Evolutionary conservation across 768 basidiomycete species (phyloP).

Genomic region (Tephrocybe sp.): DNA sequence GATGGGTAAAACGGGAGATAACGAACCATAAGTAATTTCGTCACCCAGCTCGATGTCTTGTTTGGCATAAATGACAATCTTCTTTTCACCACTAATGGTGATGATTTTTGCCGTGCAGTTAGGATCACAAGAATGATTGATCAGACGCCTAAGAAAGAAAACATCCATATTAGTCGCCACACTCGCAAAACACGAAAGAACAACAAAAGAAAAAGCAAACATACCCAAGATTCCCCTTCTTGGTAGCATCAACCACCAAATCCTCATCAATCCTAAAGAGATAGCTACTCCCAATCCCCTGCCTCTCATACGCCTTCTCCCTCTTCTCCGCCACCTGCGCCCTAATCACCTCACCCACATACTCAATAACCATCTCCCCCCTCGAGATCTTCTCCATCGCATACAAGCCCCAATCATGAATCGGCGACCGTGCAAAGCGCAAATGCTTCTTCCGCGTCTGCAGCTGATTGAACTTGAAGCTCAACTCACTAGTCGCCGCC

Average conservation of each 20-base stretch:
- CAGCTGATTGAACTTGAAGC: conserved; percentile 98
- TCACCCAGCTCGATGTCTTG: conserved; percentile 94
- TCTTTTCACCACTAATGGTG: conserved; percentile 89
- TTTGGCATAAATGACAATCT: conserved; percentile 99
- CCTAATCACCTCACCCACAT: conserved; percentile 95
- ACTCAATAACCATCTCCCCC: conserved; percentile 99
- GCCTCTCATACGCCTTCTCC: conserved; percentile 95
- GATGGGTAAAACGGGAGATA: background rate
- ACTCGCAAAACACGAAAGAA: conserved; percentile 9
- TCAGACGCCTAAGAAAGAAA: conserved; percentile 69
- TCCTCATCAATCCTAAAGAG: conserved; percentile 98
- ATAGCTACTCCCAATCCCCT: conserved; percentile 97
- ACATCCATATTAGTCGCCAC: background rate
- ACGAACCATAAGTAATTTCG: conserved; percentile 93
- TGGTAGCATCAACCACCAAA: conserved; percentile 96
- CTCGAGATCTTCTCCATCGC: conserved; percentile 93
- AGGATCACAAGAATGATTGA: conserved; percentile 98
- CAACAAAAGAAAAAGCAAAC: conserved; percentile 29
- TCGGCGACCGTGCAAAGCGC: conserved; percentile 90
- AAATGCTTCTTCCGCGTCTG: conserved; percentile 98
- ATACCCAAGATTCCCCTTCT: conserved; percentile 97
- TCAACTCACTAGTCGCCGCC: conserved; percentile 58
- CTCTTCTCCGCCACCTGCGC: conserved; percentile 95
- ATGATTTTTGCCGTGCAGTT: conserved; percentile 91
- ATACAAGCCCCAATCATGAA: conserved; percentile 98